These are phyloP conservation scores for Athelia sp. DNA, from an alignment of 1,284 basidiomycete species.

Conservation along the genomic window DNA sequence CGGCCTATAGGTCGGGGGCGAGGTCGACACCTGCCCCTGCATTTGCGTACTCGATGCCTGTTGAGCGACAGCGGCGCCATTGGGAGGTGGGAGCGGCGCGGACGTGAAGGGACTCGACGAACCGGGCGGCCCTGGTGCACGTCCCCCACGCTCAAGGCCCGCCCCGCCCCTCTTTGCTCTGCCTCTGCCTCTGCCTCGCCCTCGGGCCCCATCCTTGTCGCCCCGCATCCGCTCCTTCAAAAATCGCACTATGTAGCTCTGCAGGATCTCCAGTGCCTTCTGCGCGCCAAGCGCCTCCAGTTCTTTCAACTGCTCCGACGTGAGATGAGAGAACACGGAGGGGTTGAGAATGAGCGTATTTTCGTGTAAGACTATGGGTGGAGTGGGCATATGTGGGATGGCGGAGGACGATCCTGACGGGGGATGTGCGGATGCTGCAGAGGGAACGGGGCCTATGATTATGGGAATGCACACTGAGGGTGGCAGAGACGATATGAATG, in stretches of 20 bases:
- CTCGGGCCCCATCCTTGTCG: slow-evolving; percentile 33
- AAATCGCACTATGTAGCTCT: slow-evolving; percentile 80
- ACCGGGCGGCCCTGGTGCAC: neutral
- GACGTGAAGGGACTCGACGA: slow-evolving; percentile 31
- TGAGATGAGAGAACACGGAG: slow-evolving; percentile 76
- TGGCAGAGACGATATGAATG: slow-evolving; percentile 13
- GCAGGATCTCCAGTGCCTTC: slow-evolving; percentile 78
- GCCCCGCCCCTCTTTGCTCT: slow-evolving; percentile 24
- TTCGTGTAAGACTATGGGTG: slow-evolving; percentile 80
- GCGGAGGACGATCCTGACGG: slow-evolving; percentile 39
- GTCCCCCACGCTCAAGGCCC: neutral
- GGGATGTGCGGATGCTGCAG: slow-evolving; percentile 23
- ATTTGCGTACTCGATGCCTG: slow-evolving; percentile 1
- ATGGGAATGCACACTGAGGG: slow-evolving; percentile 47
- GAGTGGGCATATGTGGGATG: slow-evolving; percentile 44
- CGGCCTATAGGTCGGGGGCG: too few relatives aligned
- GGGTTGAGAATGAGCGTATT: slow-evolving; percentile 83
- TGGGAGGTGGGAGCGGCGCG: slow-evolving; percentile 25
- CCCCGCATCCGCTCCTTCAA: slow-evolving; percentile 74
- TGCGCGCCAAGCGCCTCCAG: slow-evolving; percentile 80
- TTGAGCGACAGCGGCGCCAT: slow-evolving; percentile 15
- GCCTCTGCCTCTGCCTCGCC: slow-evolving; percentile 25
- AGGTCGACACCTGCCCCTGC: too few relatives aligned
- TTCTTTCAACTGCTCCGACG: slow-evolving; percentile 67
- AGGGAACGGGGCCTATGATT: slow-evolving; percentile 45